phyloP scores from a whole-genome alignment of 257 asterid species.

The Solanum pinnatisectum region DNA sequence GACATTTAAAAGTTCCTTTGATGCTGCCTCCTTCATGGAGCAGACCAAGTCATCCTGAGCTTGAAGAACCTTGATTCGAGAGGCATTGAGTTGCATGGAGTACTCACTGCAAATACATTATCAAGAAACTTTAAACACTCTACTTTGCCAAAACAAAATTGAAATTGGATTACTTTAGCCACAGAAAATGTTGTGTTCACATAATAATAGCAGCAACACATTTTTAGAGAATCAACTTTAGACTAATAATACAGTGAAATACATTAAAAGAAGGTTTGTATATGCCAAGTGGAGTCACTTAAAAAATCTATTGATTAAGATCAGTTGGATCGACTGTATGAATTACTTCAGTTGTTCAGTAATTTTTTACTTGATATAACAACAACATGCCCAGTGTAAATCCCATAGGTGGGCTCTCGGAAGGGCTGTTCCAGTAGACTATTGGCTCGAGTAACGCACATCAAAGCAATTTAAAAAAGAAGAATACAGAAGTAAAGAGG shows the following conservation, averaged over 20 bases:
- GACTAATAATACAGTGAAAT: not conserved
- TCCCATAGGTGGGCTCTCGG: not conserved
- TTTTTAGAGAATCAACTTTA: not conserved
- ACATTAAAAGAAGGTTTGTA: not conserved
- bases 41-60: conserved; percentile 86
- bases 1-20: conserved; percentile 46
- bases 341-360: not conserved
- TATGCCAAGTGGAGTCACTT: not conserved
- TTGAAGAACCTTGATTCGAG: conserved; percentile 83
- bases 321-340: not conserved
- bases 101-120: conserved; percentile 45
- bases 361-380: not conserved
- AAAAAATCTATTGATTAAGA: not conserved
- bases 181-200: not conserved
- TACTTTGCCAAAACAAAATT: not conserved
- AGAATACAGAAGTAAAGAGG: not conserved
- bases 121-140: not conserved
- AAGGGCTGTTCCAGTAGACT: not conserved
- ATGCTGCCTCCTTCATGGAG: conserved; percentile 62
- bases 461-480: not conserved
- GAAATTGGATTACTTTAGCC: not conserved
- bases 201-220: not conserved
- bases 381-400: not conserved
- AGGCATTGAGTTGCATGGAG: conserved; percentile 80
- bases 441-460: not conserved